These are phyloP conservation scores for Fusarium robinianum DNA, from an alignment of 2,329 filamentous ascomycete species.

Conservation along the genomic window DNA sequence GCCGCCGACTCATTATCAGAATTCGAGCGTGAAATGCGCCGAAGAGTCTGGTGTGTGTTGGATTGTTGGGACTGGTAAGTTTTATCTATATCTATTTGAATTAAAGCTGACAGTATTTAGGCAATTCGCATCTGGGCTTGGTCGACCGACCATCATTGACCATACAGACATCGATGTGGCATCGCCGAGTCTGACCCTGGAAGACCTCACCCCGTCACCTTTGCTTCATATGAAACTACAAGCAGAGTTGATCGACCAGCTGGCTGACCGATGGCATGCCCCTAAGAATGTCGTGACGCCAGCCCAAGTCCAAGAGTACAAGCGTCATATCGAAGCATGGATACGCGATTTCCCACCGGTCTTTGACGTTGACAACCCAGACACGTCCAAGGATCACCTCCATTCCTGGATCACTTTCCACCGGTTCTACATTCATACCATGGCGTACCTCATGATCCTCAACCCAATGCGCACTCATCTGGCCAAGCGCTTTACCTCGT, in stretches of 20 bases:
- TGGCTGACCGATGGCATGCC: constrained; percentile 37
- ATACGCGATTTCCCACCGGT: constrained; percentile 47
- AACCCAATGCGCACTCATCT: constrained; percentile 53
- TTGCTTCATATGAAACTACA: constrained; percentile 44
- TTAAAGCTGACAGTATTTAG: constrained; percentile 22
- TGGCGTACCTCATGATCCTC: constrained; percentile 51
- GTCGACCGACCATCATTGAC: constrained; percentile 42
- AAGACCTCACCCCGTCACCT: constrained; percentile 41
- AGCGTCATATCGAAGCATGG: constrained; percentile 45
- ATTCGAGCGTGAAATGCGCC: constrained; percentile 43
- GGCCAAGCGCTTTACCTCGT: constrained; percentile 40
- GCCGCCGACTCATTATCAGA: constrained; percentile 34
- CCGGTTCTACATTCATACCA: constrained; percentile 50
- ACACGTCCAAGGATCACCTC: constrained; percentile 46
- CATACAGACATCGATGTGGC: constrained; percentile 40
- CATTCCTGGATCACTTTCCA: constrained; percentile 51
- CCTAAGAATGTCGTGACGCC: constrained; percentile 35
- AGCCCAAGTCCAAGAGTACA: constrained; percentile 40
- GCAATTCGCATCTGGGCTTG: constrained; percentile 42
- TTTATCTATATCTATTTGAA: no score
- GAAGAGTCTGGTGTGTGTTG: constrained; percentile 44
- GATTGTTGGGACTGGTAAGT: constrained; percentile 45
- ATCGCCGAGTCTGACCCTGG: constrained; percentile 41
- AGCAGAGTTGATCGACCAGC: constrained; percentile 38
- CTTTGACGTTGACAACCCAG: constrained; percentile 45